Base-by-base conservation (phyloP, 1,284 basidiomycete genomes). In the Malassezia sp. region DNA sequence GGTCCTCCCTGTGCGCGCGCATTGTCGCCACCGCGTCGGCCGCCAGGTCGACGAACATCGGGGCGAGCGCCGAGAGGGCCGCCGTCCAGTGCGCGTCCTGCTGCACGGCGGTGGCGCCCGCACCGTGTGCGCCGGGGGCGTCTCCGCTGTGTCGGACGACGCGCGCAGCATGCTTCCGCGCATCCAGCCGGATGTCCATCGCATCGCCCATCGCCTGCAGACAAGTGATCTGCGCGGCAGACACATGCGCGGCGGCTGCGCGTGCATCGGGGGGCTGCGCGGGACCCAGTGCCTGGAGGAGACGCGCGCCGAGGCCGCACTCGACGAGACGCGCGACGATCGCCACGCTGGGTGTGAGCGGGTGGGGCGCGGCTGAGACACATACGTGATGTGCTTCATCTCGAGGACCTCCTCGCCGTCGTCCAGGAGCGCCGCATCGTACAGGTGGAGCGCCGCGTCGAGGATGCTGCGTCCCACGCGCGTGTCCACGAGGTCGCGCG, bases 321-420 rank as follows among this genome's bases (percentile, higher is more conserved):
- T 24, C 21, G 21, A 49, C 22, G 5, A 44, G 31, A 4, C 42
- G 41, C 18, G 38, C 27, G 8, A 43, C 37, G 22, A 49, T 27
- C 9, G 39, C 33, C 23, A 23, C 7, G 6, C 30, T 46, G 38
- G 12, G 21, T 22, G 17, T 14, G 26, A n/a, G n/a, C n/a, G n/a
- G n/a, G n/a, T n/a, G n/a, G n/a, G n/a, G n/a, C n/a, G n/a, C n/a
- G n/a, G n/a, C n/a, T n/a, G n/a, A n/a, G n/a, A n/a, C n/a, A n/a
- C 12, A 2, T 4, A 10, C 4, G 11, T 4, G 26, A 35, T 38
- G 24, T 42, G 31, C 39, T 20, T 42, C 20, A 42, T 31, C 4
- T 30, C 9, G 10, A 47, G 1, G 8, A 26, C n/a, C 18, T 46
- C 44, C 1, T 33, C 24, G 34, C 18, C 29, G 6, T 48, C 38